Conservation (phyloP, 2,329 filamentous ascomycete species). For the Aureobasidium subglaciale region DNA sequence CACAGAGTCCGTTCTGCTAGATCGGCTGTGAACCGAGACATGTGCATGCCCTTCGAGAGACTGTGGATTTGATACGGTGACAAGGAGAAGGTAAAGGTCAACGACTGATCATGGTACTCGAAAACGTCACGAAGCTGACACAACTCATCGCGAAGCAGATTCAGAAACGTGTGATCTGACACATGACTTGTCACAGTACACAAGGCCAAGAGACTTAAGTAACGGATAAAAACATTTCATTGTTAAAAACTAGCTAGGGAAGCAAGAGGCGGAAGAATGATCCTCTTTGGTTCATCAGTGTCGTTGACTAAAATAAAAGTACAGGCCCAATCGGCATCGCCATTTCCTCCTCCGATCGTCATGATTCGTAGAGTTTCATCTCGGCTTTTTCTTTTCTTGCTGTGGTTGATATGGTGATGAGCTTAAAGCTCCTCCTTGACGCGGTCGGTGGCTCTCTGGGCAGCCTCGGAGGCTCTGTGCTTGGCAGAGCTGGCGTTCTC, state of each 20-base stretch:
- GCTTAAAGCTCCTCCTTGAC: constrained; percentile 41
- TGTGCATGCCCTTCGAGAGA: too few relatives aligned
- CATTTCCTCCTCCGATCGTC: constrained; percentile 6
- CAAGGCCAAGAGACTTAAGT: not conserved
- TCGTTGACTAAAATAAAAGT: constrained; percentile 10
- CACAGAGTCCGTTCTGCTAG: too few relatives aligned
- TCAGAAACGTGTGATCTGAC: too few relatives aligned
- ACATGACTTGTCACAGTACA: too few relatives aligned
- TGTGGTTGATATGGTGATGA: not conserved
- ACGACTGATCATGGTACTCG: too few relatives aligned
- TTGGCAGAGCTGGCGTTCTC: constrained; percentile 30
- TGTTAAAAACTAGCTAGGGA: not conserved
- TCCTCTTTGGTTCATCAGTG: not conserved
- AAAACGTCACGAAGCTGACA: too few relatives aligned
- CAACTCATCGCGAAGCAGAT: too few relatives aligned
- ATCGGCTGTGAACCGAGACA: too few relatives aligned
- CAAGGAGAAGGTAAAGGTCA: too few relatives aligned
- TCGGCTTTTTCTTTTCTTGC: not conserved
- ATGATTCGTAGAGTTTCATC: constrained; percentile 14
- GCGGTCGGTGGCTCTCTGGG: constrained; percentile 28
- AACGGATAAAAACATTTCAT: not conserved
- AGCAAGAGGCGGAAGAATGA: not conserved
- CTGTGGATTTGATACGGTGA: too few relatives aligned
- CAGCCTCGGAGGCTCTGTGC: constrained; percentile 22
- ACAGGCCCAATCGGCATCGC: not conserved